These are phyloP conservation scores for Lachnellula suecica DNA, from an alignment of 2,329 filamentous ascomycete species.

Conservation along the genomic window DNA sequence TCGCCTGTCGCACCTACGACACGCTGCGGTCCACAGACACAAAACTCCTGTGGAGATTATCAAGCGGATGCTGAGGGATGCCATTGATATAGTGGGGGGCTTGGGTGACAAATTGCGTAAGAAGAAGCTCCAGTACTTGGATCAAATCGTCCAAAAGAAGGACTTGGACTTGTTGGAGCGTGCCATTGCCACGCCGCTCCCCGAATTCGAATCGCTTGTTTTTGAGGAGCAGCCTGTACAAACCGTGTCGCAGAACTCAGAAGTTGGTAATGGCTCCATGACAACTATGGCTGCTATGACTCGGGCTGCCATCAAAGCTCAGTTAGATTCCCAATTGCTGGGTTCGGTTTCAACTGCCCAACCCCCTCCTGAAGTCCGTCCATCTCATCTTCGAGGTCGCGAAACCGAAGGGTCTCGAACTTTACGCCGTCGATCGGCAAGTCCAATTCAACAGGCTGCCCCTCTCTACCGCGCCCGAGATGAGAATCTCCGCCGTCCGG, in stretches of 20 bases:
- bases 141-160: not conserved
- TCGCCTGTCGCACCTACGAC: slow-evolving; percentile 4
- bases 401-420: not conserved
- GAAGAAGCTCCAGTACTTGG: slow-evolving; percentile 4
- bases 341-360: not conserved
- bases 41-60: not conserved
- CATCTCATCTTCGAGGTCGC: not conserved
- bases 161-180: not conserved
- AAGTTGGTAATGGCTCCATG: not conserved
- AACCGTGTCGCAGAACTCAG: not conserved
- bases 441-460: not conserved
- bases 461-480: not conserved
- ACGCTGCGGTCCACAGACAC: slow-evolving; percentile 6
- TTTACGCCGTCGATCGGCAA: not conserved
- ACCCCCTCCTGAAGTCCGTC: not conserved
- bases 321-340: not conserved
- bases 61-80: slow-evolving; percentile 6
- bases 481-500: not conserved
- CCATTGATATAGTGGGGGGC: not conserved
- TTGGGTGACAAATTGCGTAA: not conserved
- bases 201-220: not conserved
- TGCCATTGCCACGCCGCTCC: not conserved
- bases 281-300: not conserved
- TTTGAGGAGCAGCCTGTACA: not conserved
- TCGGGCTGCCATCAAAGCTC: not conserved